Evolutionary conservation across 331 rosid genomes (phyloP).

Genomic region (Quercus tomentella): DNA sequence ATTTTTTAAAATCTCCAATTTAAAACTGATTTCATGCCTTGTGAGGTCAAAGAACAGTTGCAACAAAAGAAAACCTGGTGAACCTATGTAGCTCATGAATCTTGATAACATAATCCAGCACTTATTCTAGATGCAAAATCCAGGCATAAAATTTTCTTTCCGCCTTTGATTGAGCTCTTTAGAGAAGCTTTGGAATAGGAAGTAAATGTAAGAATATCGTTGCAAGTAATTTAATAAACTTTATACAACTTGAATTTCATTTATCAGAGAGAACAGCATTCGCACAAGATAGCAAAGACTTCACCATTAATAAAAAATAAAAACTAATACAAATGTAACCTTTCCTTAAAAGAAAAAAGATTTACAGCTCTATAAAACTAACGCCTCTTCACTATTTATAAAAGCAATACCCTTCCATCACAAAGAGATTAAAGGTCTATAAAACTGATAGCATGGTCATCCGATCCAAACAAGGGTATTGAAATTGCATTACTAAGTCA

Average conservation of each 20-base stretch:
- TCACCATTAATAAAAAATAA: neutral
- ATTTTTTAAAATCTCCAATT: too few relatives aligned
- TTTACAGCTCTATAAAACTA: neutral
- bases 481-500: conserved; percentile 40
- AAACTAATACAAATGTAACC: neutral
- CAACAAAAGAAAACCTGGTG: too few relatives aligned
- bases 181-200: too few relatives aligned
- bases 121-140: too few relatives aligned
- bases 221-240: neutral
- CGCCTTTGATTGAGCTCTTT: too few relatives aligned
- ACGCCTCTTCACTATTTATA: neutral
- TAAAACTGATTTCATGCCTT: too few relatives aligned
- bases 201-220: too few relatives aligned
- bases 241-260: neutral
- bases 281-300: neutral
- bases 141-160: too few relatives aligned
- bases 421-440: neutral
- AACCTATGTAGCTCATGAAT: too few relatives aligned
- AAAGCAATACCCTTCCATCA: neutral
- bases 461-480: neutral
- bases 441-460: neutral
- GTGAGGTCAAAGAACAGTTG: too few relatives aligned
- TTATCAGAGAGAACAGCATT: neutral
- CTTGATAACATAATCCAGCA: too few relatives aligned
- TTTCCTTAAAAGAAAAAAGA: neutral